Percentiles rank a stretch among this genome's conserved stretches.
These are phyloP conservation scores for Spiraea crenata DNA, from an alignment of 331 rosid genomes.

Conservation along the genomic window DNA sequence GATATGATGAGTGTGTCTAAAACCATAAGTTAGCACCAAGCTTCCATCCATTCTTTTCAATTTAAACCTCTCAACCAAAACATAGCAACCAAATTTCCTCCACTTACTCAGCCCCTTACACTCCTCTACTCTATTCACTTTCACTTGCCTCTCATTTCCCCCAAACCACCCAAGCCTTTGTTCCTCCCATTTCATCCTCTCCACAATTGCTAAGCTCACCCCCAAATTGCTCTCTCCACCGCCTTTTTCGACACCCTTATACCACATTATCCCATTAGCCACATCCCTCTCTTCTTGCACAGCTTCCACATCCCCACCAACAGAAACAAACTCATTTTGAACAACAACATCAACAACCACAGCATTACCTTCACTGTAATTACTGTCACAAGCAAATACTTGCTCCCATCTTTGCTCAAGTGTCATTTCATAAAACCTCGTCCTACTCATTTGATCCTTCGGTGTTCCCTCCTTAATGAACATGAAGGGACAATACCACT, in stretches of 20 bases:
- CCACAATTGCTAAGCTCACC: constrained; percentile 32
- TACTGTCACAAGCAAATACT: constrained; percentile 13
- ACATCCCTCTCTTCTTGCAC: constrained; percentile 10
- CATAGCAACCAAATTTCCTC: constrained; percentile 46
- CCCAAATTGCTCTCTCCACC: constrained; percentile 33
- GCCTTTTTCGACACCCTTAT: constrained; percentile 8
- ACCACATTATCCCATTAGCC: constrained; percentile 29
- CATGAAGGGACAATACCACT: constrained; percentile 43
- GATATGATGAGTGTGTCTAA: constrained; percentile 32
- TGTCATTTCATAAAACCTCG: constrained; percentile 36
- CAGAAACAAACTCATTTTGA: constrained; percentile 10
- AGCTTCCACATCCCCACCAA: constrained; percentile 13
- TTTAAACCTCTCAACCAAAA: constrained; percentile 45
- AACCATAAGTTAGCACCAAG: constrained; percentile 31
- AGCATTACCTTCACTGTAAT: neutral
- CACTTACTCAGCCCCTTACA: constrained; percentile 21
- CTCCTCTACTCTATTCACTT: constrained; percentile 28
- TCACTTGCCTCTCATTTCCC: constrained; percentile 21
- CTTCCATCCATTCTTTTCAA: constrained; percentile 44
- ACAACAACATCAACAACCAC: constrained; percentile 28
- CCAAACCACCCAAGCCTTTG: constrained; percentile 40
- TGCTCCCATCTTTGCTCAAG: constrained; percentile 41
- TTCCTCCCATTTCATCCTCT: constrained; percentile 56
- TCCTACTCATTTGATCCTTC: constrained; percentile 27
- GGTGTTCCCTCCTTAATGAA: constrained; percentile 34